Percentiles rank a stretch among this genome's conserved stretches.
phyloP scores from a whole-genome alignment of 2,329 filamentous ascomycete species.

The Cladorrhinum sp. region DNA sequence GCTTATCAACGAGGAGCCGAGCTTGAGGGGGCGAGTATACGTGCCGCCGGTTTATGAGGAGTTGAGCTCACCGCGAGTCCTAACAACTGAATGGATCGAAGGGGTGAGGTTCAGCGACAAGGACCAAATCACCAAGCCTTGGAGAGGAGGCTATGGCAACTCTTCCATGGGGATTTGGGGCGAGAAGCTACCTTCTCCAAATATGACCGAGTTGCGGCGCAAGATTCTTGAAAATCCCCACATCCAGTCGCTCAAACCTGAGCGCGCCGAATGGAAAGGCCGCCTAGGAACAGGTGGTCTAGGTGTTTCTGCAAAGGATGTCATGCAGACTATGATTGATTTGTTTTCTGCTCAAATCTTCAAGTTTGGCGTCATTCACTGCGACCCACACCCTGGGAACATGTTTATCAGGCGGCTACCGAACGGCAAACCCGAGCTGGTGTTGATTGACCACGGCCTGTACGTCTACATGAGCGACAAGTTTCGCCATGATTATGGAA shows the following conservation, averaged over 20 bases:
- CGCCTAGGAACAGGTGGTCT: conserved; percentile 71
- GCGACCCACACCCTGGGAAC: conserved; percentile 95
- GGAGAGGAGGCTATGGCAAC: conserved; percentile 72
- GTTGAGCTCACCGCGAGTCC: conserved; percentile 75
- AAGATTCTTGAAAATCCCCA: conserved; percentile 51
- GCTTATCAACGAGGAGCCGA: conserved; percentile 71
- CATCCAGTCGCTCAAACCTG: conserved; percentile 69
- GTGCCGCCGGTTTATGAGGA: conserved; percentile 82
- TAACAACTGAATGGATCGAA: conserved; percentile 98
- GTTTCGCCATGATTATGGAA: conserved; percentile 81
- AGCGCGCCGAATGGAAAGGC: conserved; percentile 76
- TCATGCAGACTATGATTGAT: conserved; percentile 96
- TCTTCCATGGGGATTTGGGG: conserved; percentile 78
- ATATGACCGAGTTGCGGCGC: conserved; percentile 44
- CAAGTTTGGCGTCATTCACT: conserved; percentile 92
- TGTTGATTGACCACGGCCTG: conserved; percentile 94
- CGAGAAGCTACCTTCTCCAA: conserved; percentile 53
- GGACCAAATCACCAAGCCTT: conserved; percentile 69
- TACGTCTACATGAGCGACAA: conserved; percentile 86
- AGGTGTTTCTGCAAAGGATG: conserved; percentile 75
- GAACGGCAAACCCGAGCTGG: conserved; percentile 79
- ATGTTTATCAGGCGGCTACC: conserved; percentile 89
- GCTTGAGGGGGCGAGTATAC: conserved; percentile 77
- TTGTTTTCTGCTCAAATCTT: conserved; percentile 98
- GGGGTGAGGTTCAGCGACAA: conserved; percentile 92